Evolutionary conservation across 371 early-diverging fungal species (phyloP), one percentile per base, ranked within the genome.

Genomic region (Apophysomyces elegans): DNA sequence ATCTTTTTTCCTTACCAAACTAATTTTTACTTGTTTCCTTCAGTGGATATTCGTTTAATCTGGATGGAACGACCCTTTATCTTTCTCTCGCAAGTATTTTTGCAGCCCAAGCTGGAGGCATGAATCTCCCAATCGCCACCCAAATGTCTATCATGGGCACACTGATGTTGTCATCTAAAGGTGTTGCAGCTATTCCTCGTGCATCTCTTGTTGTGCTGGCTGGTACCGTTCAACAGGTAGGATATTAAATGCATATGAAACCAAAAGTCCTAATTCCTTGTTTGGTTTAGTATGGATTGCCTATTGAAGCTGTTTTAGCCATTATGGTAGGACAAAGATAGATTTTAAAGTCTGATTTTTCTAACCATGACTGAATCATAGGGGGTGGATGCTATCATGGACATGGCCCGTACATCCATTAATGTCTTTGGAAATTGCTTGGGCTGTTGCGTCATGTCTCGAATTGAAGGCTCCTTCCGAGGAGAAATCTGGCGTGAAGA

Each of bases 61-160:
- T 94, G 50, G 94, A 94, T 65, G 94, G 94, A 7, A 89, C 91
- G 9, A 91, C 93, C 13, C 81, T 94, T 37, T 91, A 93, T 71
- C 79, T 91, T 7, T 81, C 90, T 1, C 72, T 90, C 71, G 91
- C 86, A 50, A 78, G 82, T 54, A 84, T 88, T 37, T 89, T 90
- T 66, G 76, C 80, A 46, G 91, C 90, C 26, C 89, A 93, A 70
- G 91, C 90, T 5, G 82, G 84, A 32, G 85, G 86, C 7, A 68
- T 90, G 56, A 57, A 73, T 59, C 78, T 91, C 63, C 56, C 86
- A 6, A 54, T 90, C 37, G 79, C 79, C 38, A 84, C 88, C 39
- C 93, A 94, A 67, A 72, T 94, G 35, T 70, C 86, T 35, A 87
- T 90, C 66, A 86, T 94, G 86, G 69, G 92, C 43, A 85, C 90